These are phyloP conservation scores for Cicer cuneatum DNA, from an alignment of 306 rosid species.

Conservation along the genomic window DNA sequence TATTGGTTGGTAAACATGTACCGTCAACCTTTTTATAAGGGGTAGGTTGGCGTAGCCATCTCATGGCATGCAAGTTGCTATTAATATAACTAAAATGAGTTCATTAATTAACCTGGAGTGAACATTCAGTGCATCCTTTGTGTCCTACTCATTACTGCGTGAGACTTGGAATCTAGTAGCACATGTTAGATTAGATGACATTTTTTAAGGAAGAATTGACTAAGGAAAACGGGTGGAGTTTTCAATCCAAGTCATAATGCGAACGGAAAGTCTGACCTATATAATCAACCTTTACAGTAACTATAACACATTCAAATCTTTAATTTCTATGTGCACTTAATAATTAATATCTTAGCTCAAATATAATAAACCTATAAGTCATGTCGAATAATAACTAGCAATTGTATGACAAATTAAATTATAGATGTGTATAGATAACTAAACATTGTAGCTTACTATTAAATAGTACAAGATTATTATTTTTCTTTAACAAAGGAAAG, in stretches of 20 bases:
- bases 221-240: not conserved
- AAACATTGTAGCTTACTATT: conserved; percentile 18
- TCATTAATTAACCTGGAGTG: not conserved
- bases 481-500: conserved; percentile 31
- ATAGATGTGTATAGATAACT: not conserved
- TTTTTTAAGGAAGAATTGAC: not conserved
- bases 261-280: not conserved
- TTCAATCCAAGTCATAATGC: not conserved
- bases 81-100: not conserved
- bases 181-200: not conserved
- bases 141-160: not conserved
- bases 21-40: not conserved
- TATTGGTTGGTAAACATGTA: not conserved
- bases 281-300: no score
- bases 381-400: conserved; percentile 1
- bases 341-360: no score
- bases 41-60: conserved; percentile 25
- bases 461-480: conserved; percentile 12
- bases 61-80: conserved; percentile 26
- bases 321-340: not conserved
- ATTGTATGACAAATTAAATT: conserved; percentile 15
- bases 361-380: not conserved
- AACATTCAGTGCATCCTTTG: not conserved
- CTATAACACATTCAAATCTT: not conserved
- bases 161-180: not conserved